Evolutionary conservation across 2,329 filamentous ascomycete species (phyloP), one percentile per base, ranked within the genome.

Genomic region (Corynespora cassiicola): DNA sequence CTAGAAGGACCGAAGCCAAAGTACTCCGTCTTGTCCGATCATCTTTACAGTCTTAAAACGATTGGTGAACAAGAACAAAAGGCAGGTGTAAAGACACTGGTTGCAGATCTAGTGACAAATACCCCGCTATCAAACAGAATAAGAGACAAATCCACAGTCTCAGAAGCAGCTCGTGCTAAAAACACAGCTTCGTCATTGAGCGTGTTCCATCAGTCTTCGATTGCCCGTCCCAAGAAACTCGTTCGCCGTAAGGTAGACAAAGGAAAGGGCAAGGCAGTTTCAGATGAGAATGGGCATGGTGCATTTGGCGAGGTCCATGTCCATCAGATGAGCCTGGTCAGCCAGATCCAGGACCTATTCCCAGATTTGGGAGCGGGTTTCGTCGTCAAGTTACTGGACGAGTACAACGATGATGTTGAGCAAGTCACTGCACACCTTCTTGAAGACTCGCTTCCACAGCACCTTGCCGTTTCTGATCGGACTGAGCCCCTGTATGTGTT

Each of bases 301-400:
- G 52, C 58, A 7, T 58, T 71, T 23, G 70, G 68, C 7, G 74
- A 77, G 27, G 73, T 91, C 21, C 88, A 94, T 58, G 73, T 92
- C 15, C 90, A 96, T 66, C 84, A 78, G 26, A 86, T 95, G 81
- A 91, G 87, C 54, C 81, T 92, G 31, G 83, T 97, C 34, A 87
- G 87, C 0, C 89, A 95, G 64, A 79, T 99, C n/a, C 90, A 96
- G 61, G 92, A 99, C 61, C 75, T 97, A 0, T 96, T 97, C 59
- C 90, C 92, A 0, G 83, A 95, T 47, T 75, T 97, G 7, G 90
- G 91, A 5, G 85, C 88, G 4, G 88, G 80, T 0, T 97, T 96
- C 61, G 75, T 97, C 11, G 78, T 88, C 12, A 86, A 81, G 54
- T 77, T 95, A 7, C 76, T 96, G 16, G 87, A 92, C 55, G 84